Conservation (phyloP, 345 rosid species). For the Viola odorata region DNA sequence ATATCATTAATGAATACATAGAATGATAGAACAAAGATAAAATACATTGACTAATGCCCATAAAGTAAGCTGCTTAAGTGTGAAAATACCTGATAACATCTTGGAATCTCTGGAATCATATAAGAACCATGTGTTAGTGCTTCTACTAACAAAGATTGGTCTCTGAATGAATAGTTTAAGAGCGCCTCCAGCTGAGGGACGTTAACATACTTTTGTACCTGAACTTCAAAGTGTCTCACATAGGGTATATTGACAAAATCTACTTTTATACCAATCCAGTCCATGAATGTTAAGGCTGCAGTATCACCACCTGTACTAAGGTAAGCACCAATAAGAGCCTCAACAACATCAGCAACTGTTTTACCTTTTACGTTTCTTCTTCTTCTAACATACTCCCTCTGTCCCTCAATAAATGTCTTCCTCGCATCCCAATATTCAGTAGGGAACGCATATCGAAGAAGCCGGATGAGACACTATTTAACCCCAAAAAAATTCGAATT, state of each 20-base stretch:
- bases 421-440: too few relatives aligned
- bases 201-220: slow-evolving; percentile 42
- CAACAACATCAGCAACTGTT: slow-evolving; percentile 77
- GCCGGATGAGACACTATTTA: too few relatives aligned
- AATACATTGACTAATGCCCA: background rate
- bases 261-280: slow-evolving; percentile 64
- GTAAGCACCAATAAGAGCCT: slow-evolving; percentile 81
- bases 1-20: too few relatives aligned
- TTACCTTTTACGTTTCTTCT: slow-evolving; percentile 49
- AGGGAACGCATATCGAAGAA: too few relatives aligned
- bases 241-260: slow-evolving; percentile 35
- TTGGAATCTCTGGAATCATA: slow-evolving; percentile 82
- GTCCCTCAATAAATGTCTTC: too few relatives aligned
- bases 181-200: slow-evolving; percentile 42
- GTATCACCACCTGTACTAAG: slow-evolving; percentile 68
- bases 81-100: slow-evolving; percentile 76
- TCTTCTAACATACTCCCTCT: slow-evolving; percentile 33
- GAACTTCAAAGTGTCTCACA: slow-evolving; percentile 23
- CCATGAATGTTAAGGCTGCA: slow-evolving; percentile 51
- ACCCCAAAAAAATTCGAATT: too few relatives aligned
- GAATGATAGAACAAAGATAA: too few relatives aligned
- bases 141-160: slow-evolving; percentile 68
- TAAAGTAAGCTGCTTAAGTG: background rate
- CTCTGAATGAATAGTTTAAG: slow-evolving; percentile 49
- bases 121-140: slow-evolving; percentile 93